Conservation (phyloP, 2,329 filamentous ascomycete genomes). For the Clonostachys rosea region DNA sequence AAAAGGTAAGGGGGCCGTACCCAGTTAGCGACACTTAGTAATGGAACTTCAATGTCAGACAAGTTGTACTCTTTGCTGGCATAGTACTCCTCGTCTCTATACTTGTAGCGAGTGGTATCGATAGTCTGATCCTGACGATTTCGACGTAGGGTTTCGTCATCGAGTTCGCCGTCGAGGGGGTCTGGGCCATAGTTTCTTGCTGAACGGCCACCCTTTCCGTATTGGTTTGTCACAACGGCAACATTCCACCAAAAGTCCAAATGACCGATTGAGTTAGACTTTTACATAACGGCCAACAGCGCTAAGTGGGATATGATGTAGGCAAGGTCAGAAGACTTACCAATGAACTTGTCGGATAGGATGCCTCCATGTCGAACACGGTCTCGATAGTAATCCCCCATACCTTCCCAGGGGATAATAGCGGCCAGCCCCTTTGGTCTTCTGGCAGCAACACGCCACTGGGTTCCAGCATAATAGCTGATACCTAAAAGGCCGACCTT, state of each 20-base stretch:
- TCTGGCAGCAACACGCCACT: conserved; percentile 41
- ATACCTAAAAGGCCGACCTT: conserved; percentile 42
- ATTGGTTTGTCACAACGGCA: conserved; percentile 64
- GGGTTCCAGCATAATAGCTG: conserved; percentile 34
- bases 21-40: conserved; percentile 61
- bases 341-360: conserved; percentile 48
- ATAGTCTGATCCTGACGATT: conserved; percentile 42
- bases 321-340: too few relatives aligned
- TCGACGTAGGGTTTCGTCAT: conserved; percentile 40
- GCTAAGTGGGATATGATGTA: too few relatives aligned
- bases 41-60: conserved; percentile 61
- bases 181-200: conserved; percentile 48
- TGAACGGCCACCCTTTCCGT: conserved; percentile 47
- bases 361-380: conserved; percentile 59
- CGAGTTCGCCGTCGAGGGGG: conserved; percentile 54
- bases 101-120: conserved; percentile 44
- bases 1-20: too few relatives aligned
- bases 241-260: conserved; percentile 60
- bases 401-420: conserved; percentile 47
- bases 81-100: conserved; percentile 60
- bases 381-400: conserved; percentile 51
- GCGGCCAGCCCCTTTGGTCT: conserved; percentile 35
- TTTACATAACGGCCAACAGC: too few relatives aligned
- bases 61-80: conserved; percentile 60
- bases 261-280: too few relatives aligned